Conservation (phyloP, 768 basidiomycete genomes). For the Dacryopinax primogenitus region DNA sequence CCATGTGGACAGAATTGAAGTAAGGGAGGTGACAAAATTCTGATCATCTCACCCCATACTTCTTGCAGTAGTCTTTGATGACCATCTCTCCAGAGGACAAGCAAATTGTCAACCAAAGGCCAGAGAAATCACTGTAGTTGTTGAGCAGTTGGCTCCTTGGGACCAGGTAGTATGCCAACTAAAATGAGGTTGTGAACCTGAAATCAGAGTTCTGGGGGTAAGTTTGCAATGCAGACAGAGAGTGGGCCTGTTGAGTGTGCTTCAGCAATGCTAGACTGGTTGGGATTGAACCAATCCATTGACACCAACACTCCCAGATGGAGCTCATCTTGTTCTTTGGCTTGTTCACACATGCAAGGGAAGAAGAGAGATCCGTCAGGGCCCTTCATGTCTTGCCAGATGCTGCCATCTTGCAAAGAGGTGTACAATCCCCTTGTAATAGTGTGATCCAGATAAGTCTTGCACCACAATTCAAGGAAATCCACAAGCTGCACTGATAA, state of each 20-base stretch:
- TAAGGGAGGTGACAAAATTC: conserved; percentile 5
- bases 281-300: conserved; percentile 10
- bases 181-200: conserved; percentile 18
- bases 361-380: conserved; percentile 10
- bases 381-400: conserved; percentile 8
- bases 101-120: conserved; percentile 24
- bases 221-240: conserved; percentile 11
- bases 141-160: conserved; percentile 22
- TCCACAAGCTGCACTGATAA: neutral
- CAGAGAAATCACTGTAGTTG: conserved; percentile 23
- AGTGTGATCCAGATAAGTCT: neutral
- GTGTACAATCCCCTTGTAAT: neutral
- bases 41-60: neutral
- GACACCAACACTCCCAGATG: neutral
- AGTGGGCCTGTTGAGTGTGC: conserved; percentile 20
- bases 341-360: neutral
- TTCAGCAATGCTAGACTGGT: conserved; percentile 22
- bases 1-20: conserved; percentile 10
- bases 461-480: neutral
- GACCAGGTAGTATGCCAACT: conserved; percentile 22
- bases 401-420: neutral
- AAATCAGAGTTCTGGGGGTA: neutral
- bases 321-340: conserved; percentile 4
- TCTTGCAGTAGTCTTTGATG: neutral
- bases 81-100: conserved; percentile 23